Percentiles rank a stretch among this genome's conserved stretches.
Evolutionary conservation across 1,139 yeast species (phyloP).

Genomic region (Kurtzmaniella quercitrusa): DNA sequence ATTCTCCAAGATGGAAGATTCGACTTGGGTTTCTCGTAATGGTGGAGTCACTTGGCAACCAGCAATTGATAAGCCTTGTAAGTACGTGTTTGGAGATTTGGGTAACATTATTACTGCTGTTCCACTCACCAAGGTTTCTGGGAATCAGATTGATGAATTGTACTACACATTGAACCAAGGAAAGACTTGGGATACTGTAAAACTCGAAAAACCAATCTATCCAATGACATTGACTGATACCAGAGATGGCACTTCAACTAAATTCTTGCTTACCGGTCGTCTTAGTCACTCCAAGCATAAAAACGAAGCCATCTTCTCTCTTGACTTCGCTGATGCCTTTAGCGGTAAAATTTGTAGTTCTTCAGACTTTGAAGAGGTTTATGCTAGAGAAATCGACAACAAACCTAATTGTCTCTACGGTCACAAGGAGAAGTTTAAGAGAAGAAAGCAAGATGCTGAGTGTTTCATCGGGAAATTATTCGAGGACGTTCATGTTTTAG

Average conservation of each 20-base stretch:
- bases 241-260: conserved; percentile 69
- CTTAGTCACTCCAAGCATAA: conserved; percentile 14
- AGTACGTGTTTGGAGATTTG: conserved; percentile 69
- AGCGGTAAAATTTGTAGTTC: conserved; percentile 46
- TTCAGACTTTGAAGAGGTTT: conserved; percentile 67
- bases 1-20: conserved; percentile 11
- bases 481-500: conserved; percentile 53
- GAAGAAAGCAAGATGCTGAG: conserved; percentile 65
- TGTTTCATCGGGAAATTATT: conserved; percentile 65
- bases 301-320: conserved; percentile 31
- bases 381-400: conserved; percentile 50
- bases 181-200: conserved; percentile 50
- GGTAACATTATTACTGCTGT: conserved; percentile 73
- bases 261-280: conserved; percentile 45
- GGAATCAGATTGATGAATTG: conserved; percentile 22
- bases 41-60: conserved; percentile 73
- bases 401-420: conserved; percentile 71
- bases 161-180: conserved; percentile 77
- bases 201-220: conserved; percentile 43
- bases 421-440: conserved; percentile 56
- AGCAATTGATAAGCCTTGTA: conserved; percentile 51
- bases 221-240: conserved; percentile 54
- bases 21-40: conserved; percentile 68
- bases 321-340: conserved; percentile 64
- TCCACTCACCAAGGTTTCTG: conserved; percentile 31